Evolutionary conservation across 2,329 filamentous ascomycete species (phyloP).

Genomic region (Penicillium sp.): DNA sequence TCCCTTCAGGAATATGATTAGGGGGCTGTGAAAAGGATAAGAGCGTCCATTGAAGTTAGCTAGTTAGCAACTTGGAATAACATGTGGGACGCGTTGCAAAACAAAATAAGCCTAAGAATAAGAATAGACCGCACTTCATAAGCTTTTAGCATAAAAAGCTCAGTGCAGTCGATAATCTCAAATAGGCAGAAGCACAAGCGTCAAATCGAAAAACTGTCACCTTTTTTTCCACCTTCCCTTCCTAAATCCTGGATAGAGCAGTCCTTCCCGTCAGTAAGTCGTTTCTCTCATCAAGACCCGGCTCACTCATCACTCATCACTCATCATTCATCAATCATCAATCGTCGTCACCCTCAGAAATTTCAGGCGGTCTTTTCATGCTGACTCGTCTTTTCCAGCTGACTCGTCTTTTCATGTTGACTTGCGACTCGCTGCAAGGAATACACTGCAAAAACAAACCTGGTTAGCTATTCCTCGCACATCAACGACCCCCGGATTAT

Average conservation of each 20-base stretch:
- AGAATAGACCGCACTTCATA: not conserved
- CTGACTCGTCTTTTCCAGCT: too few relatives aligned
- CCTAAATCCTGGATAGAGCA: not conserved
- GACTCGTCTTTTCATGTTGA: constrained; percentile 84
- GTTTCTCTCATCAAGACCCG: not conserved
- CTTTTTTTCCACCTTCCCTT: not conserved
- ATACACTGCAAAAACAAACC: constrained; percentile 57
- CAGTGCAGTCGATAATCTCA: not conserved
- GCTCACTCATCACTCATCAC: not conserved
- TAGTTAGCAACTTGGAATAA: not conserved
- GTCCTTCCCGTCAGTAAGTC: not conserved
- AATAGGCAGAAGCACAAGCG: not conserved
- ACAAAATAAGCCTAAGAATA: not conserved
- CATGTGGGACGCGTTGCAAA: not conserved
- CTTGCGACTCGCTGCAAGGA: constrained; percentile 85
- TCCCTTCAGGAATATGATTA: constrained; percentile 9
- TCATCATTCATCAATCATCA: not conserved
- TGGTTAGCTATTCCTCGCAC: constrained; percentile 44
- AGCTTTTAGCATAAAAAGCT: too few relatives aligned
- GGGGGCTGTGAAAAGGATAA: not conserved
- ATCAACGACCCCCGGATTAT: not conserved
- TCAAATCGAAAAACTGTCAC: not conserved
- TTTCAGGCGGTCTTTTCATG: constrained; percentile 66
- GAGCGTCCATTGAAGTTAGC: not conserved
- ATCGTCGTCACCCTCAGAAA: constrained; percentile 42